Evolutionary conservation across 805 yeast species (phyloP).

Genomic region (Hanseniaspora guilliermondii): DNA sequence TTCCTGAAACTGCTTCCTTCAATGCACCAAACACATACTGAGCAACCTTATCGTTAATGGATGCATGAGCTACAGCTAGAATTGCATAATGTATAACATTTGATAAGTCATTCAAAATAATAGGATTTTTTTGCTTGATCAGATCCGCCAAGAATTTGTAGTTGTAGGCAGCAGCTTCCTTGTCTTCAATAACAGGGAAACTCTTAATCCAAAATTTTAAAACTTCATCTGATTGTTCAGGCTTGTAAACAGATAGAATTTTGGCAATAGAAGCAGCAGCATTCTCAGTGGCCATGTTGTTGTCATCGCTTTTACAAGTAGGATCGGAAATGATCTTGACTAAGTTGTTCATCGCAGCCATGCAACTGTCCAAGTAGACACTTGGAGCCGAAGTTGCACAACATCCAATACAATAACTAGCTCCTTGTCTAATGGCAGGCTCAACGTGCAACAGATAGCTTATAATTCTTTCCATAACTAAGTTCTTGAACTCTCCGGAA

Average conservation of each 20-base stretch:
- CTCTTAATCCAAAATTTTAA: constrained; percentile 67
- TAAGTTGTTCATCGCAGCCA: constrained; percentile 63
- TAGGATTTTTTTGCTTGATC: constrained; percentile 53
- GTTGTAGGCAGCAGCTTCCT: constrained; percentile 76
- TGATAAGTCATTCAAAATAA: constrained; percentile 42
- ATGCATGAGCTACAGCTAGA: constrained; percentile 57
- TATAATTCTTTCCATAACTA: constrained; percentile 52
- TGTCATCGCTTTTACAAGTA: constrained; percentile 76
- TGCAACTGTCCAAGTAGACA: constrained; percentile 46
- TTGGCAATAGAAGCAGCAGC: constrained; percentile 74
- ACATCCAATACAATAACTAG: constrained; percentile 71
- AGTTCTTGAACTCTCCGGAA: constrained; percentile 50
- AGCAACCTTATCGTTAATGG: constrained; percentile 62
- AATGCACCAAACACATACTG: constrained; percentile 49
- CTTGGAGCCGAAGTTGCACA: constrained; percentile 74
- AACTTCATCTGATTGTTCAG: constrained; percentile 52
- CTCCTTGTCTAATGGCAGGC: constrained; percentile 73
- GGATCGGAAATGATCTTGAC: constrained; percentile 61
- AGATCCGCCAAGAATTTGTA: constrained; percentile 64
- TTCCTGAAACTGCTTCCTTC: constrained; percentile 46
- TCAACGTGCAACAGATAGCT: constrained; percentile 53
- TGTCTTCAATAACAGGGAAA: constrained; percentile 73
- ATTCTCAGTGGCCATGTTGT: constrained; percentile 76
- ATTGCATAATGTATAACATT: constrained; percentile 56
- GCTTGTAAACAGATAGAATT: constrained; percentile 55